Evolutionary conservation across 2,329 filamentous ascomycete species (phyloP).

Genomic region (Bipolaris gigantea): DNA sequence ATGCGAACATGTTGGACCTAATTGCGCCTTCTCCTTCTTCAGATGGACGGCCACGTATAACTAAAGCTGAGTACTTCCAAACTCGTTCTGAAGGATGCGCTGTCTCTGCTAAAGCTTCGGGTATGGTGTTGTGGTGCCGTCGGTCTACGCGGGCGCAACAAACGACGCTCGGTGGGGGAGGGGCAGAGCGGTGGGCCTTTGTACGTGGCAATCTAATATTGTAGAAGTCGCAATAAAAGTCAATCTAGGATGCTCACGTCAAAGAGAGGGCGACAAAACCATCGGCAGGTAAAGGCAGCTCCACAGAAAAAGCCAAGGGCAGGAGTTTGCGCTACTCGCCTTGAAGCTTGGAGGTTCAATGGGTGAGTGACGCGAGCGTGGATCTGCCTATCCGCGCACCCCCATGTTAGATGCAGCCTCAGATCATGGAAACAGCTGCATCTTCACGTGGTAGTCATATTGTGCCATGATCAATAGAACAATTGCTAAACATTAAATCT

Average conservation of each 20-base stretch:
- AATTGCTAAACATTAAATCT: not conserved
- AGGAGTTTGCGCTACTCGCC: not conserved
- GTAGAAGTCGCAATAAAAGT: not conserved
- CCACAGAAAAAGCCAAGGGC: not conserved
- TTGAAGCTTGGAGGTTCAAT: slow-evolving; percentile 3
- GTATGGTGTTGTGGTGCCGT: not conserved
- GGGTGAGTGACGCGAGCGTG: slow-evolving; percentile 4
- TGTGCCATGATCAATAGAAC: not conserved
- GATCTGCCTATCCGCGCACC: not conserved
- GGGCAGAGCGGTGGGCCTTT: slow-evolving; percentile 8
- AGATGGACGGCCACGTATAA: not conserved
- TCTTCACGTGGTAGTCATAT: not conserved
- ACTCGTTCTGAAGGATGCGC: not conserved
- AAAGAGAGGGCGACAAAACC: not conserved
- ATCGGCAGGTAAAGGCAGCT: not conserved
- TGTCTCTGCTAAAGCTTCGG: not conserved
- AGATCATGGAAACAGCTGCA: not conserved
- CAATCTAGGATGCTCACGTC: not conserved
- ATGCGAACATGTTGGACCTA: slow-evolving; percentile 51
- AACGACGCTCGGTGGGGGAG: slow-evolving; percentile 2
- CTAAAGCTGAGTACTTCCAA: not conserved
- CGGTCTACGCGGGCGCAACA: not conserved
- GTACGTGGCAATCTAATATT: slow-evolving; percentile 1
- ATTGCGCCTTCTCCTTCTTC: not conserved
- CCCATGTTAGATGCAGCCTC: not conserved